These are phyloP conservation scores for Chiua sp. DNA, from an alignment of 1,284 basidiomycete species.

Conservation along the genomic window DNA sequence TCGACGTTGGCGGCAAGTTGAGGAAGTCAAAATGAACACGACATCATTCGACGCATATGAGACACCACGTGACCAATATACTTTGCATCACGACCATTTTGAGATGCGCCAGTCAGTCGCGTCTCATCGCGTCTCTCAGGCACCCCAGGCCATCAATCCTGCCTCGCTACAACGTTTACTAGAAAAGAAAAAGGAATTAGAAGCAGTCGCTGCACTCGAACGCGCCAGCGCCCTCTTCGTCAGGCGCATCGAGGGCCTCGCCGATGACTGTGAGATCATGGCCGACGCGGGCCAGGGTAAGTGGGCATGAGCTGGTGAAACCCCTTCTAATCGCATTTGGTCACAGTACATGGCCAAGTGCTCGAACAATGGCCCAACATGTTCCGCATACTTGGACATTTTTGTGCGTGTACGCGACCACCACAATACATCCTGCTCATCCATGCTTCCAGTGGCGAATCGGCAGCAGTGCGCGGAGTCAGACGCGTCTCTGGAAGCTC, in stretches of 20 bases:
- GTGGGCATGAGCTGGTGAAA: conserved; percentile 4
- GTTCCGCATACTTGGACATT: conserved; percentile 74
- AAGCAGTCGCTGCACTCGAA: conserved; percentile 76
- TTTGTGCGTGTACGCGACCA: conserved; percentile 49
- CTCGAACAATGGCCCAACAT: conserved; percentile 82
- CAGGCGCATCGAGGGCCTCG: conserved; percentile 68
- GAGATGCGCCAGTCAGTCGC: conserved; percentile 60
- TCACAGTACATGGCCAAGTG: conserved; percentile 72
- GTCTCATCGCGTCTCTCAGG: conserved; percentile 56
- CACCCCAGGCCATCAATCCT: conserved; percentile 48
- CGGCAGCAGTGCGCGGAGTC: conserved; percentile 23
- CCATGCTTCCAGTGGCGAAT: conserved; percentile 29
- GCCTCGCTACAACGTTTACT: conserved; percentile 58
- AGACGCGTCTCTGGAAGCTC: conserved; percentile 2
- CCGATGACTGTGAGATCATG: conserved; percentile 75
- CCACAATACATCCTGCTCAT: neutral
- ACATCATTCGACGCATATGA: neutral
- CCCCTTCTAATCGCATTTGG: conserved; percentile 4
- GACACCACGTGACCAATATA: conserved; percentile 23
- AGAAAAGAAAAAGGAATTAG: conserved; percentile 82
- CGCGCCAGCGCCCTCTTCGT: conserved; percentile 65
- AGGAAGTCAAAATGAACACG: neutral
- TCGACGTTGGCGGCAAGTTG: conserved; percentile 2
- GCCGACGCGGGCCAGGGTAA: conserved; percentile 73
- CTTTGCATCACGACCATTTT: neutral